A percentile compares a stretch with the other conserved stretches of the same genome.
Evolutionary conservation across 108 stramenopile genomes (phyloP).

Genomic region (Fragilariopsis cylindrus): DNA sequence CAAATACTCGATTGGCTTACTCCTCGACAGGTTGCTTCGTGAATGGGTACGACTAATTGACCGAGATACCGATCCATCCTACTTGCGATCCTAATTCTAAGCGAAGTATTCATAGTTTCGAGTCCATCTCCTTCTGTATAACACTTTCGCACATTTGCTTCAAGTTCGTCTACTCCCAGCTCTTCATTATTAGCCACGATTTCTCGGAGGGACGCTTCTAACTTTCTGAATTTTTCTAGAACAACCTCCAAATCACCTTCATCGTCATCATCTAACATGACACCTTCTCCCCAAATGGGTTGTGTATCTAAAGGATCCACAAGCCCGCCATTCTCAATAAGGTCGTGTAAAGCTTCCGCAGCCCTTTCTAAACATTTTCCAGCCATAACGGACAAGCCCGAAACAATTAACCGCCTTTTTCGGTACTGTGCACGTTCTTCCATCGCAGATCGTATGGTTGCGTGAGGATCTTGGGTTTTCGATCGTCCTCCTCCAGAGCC

Average conservation of each 20-base stretch:
- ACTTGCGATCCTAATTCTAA: constrained; percentile 55
- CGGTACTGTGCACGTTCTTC: constrained; percentile 57
- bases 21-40: constrained; percentile 77
- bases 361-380: constrained; percentile 48
- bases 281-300: constrained; percentile 54
- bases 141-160: constrained; percentile 60
- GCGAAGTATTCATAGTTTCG: constrained; percentile 50
- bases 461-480: constrained; percentile 8
- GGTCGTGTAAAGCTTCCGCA: constrained; percentile 41
- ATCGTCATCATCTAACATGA: constrained; percentile 30
- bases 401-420: constrained; percentile 56
- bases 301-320: constrained; percentile 70
- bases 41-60: constrained; percentile 70
- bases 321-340: constrained; percentile 64
- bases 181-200: constrained; percentile 36
- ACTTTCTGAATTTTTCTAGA: constrained; percentile 28
- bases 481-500: constrained; percentile 12
- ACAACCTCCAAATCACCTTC: constrained; percentile 42
- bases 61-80: constrained; percentile 75
- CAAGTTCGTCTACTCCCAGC: constrained; percentile 68
- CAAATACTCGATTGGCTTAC: constrained; percentile 88
- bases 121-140: constrained; percentile 60
- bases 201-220: constrained; percentile 19
- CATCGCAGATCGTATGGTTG: constrained; percentile 42
- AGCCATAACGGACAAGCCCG: constrained; percentile 66